These are phyloP conservation scores for Quercus agrifolia DNA, from an alignment of 306 rosid genomes.

Conservation along the genomic window DNA sequence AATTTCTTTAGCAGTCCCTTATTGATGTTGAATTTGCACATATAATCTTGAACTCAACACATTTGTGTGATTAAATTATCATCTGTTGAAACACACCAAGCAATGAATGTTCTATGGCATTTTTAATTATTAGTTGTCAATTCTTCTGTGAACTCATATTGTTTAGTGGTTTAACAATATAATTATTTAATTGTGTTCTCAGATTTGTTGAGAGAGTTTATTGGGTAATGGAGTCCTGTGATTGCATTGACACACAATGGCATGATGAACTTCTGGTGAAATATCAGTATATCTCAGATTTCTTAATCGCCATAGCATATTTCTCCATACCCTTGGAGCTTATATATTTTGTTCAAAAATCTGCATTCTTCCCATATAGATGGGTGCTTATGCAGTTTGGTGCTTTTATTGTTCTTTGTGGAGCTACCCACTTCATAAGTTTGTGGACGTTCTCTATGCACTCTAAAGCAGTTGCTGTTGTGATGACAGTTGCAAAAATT, in stretches of 20 bases:
- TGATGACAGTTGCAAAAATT: constrained; percentile 73
- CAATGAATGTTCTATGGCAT: background rate
- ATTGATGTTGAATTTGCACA: constrained; percentile 3
- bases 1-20: background rate
- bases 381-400: constrained; percentile 99
- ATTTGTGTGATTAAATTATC: background rate
- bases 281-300: constrained; percentile 89
- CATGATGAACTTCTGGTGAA: constrained; percentile 89
- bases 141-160: background rate
- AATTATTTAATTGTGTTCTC: constrained; percentile 16
- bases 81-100: no score
- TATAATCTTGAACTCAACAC: background rate
- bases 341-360: constrained; percentile 82
- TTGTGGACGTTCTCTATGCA: constrained; percentile 86
- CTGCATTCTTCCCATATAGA: constrained; percentile 86
- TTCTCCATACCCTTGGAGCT: constrained; percentile 96
- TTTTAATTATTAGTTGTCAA: background rate
- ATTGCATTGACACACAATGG: constrained; percentile 77
- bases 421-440: constrained; percentile 88
- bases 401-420: constrained; percentile 93
- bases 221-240: constrained; percentile 72
- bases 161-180: background rate
- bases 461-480: constrained; percentile 72
- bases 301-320: constrained; percentile 81
- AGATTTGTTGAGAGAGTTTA: constrained; percentile 32